phyloP scores from a whole-genome alignment of 116 monocot species.

The Posidonia oceanica region DNA sequence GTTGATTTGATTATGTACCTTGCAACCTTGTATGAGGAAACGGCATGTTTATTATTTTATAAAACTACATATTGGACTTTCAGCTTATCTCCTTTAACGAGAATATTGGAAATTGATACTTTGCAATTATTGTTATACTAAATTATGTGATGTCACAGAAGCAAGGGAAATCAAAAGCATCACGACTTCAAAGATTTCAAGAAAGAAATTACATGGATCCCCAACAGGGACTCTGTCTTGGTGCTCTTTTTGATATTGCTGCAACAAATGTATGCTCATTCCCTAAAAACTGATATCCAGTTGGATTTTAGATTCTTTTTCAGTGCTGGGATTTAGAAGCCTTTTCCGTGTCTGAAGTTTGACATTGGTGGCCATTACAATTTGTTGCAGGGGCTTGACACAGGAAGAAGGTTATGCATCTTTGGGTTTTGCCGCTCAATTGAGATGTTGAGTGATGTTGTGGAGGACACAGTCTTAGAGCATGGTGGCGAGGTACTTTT shows the following conservation, averaged over 20 bases:
- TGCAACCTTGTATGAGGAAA: neutral
- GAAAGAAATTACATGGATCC: slow-evolving; percentile 97
- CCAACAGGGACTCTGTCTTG: slow-evolving; percentile 82
- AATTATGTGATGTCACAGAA: slow-evolving; percentile 23
- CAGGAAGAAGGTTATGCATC: slow-evolving; percentile 86
- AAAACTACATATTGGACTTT: no score
- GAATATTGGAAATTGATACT: no score
- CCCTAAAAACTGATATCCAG: neutral
- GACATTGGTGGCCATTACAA: neutral
- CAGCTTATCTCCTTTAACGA: no score
- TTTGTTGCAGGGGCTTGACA: slow-evolving; percentile 63
- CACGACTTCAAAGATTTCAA: slow-evolving; percentile 49
- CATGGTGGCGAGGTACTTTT: slow-evolving; percentile 85
- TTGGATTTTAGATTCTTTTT: neutral
- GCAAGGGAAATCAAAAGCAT: slow-evolving; percentile 29
- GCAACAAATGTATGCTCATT: slow-evolving; percentile 62
- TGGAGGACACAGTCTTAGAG: slow-evolving; percentile 81
- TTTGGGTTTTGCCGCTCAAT: slow-evolving; percentile 96
- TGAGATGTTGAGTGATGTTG: slow-evolving; percentile 96
- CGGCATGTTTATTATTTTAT: no score
- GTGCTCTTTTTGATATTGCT: slow-evolving; percentile 92
- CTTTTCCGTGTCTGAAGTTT: neutral
- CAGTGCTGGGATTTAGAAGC: no score
- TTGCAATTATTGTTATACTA: neutral
- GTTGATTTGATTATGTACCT: neutral